Evolutionary conservation across 2,329 filamentous ascomycete genomes (phyloP).

Genomic region (Aspergillus ustus): DNA sequence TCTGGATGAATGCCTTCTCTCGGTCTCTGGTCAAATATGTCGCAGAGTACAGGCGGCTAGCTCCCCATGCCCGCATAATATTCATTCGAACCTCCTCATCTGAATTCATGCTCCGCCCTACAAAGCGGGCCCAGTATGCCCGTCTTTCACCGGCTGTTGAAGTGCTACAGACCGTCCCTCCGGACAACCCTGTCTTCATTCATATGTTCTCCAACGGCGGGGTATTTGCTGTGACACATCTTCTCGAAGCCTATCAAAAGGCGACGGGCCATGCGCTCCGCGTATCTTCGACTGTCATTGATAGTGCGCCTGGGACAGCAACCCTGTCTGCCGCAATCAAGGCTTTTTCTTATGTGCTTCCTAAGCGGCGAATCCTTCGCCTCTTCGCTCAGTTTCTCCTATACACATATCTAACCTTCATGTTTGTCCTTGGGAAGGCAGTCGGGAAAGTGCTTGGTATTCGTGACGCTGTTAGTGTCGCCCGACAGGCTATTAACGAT

Average conservation of each 20-base stretch:
- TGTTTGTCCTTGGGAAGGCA: constrained; percentile 28
- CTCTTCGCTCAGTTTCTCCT: constrained; percentile 33
- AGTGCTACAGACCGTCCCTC: constrained; percentile 33
- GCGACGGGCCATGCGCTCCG: constrained; percentile 42
- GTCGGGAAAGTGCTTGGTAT: constrained; percentile 23
- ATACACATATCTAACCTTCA: constrained; percentile 20
- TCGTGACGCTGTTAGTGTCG: constrained; percentile 32
- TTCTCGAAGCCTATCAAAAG: constrained; percentile 45
- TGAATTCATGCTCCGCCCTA: constrained; percentile 38
- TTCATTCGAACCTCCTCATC: constrained; percentile 44
- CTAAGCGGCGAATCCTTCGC: constrained; percentile 36
- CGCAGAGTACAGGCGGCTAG: constrained; percentile 48
- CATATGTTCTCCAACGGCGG: constrained; percentile 60
- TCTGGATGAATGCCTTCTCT: constrained; percentile 55
- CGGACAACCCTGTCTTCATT: constrained; percentile 40
- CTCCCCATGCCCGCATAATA: constrained; percentile 49
- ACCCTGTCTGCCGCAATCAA: constrained; percentile 31
- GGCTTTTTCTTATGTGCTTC: constrained; percentile 44
- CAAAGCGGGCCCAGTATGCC: constrained; percentile 28
- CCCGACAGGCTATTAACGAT: constrained; percentile 40
- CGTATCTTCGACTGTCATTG: constrained; percentile 49
- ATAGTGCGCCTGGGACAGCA: constrained; percentile 51
- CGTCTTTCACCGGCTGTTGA: constrained; percentile 42
- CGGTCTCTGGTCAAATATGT: constrained; percentile 55
- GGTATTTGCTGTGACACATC: constrained; percentile 41